Evolutionary conservation across 352 stramenopile genomes (phyloP).

Genomic region (Pythium dissimile): DNA sequence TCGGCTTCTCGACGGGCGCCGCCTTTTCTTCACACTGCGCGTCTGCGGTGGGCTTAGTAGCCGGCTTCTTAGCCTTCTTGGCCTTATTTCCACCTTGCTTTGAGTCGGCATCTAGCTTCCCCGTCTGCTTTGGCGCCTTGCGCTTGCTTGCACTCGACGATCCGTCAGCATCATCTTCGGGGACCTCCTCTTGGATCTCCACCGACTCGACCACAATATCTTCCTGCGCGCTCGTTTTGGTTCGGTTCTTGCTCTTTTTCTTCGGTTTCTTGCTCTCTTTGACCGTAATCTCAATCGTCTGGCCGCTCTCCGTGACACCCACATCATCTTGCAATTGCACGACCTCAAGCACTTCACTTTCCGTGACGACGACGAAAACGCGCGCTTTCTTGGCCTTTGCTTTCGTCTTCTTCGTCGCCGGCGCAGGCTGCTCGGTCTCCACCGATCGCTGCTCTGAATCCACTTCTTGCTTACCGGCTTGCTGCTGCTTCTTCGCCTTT

Average conservation of each 20-base stretch:
- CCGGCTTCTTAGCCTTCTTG: conserved; percentile 6
- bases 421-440: background rate
- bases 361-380: conserved; percentile 11
- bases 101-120: background rate
- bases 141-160: background rate
- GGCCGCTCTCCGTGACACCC: conserved; percentile 1
- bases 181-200: background rate
- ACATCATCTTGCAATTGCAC: conserved; percentile 5
- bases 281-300: conserved; percentile 4
- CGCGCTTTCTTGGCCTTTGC: conserved; percentile 15
- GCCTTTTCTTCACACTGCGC: background rate
- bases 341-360: conserved; percentile 7
- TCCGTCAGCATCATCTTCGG: conserved; percentile 3
- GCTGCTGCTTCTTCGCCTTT: conserved; percentile 10
- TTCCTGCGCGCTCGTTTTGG: too few relatives aligned
- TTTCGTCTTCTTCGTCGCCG: conserved; percentile 11
- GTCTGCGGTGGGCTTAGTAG: background rate
- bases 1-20: background rate
- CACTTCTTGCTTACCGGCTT: background rate
- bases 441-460: background rate
- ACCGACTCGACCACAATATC: too few relatives aligned
- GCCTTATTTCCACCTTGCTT: background rate
- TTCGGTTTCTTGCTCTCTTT: conserved; percentile 10
- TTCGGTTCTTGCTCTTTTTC: background rate
- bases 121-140: too few relatives aligned